Evolutionary conservation across 495 filamentous ascomycete genomes (phyloP).

Genomic region (Podospora appendiculata): DNA sequence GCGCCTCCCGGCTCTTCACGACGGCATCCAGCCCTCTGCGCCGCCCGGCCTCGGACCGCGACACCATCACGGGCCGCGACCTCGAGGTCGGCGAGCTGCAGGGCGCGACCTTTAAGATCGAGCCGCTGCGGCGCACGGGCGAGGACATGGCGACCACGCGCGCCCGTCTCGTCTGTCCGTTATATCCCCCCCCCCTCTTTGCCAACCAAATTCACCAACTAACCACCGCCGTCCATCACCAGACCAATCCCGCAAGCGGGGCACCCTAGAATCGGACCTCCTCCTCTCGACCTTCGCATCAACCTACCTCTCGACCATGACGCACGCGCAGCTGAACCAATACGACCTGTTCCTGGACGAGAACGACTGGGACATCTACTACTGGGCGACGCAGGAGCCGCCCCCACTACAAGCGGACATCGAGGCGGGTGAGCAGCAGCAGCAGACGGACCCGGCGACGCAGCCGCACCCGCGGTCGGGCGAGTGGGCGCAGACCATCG

Average conservation of each 20-base stretch:
- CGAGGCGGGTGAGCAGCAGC: conserved; percentile 3
- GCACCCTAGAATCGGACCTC: conserved; percentile 91
- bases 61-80: conserved; percentile 34
- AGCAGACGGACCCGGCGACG: background rate
- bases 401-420: conserved; percentile 31
- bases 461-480: conserved; percentile 36
- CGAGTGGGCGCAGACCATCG: conserved; percentile 96
- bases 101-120: conserved; percentile 79
- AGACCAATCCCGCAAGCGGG: conserved; percentile 97
- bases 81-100: conserved; percentile 87
- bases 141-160: conserved; percentile 79
- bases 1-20: conserved; percentile 2
- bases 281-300: conserved; percentile 94
- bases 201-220: background rate
- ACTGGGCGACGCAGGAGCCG: conserved; percentile 95
- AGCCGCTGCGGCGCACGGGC: conserved; percentile 72
- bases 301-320: conserved; percentile 65
- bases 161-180: conserved; percentile 83
- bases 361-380: conserved; percentile 99
- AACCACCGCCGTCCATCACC: conserved; percentile 3
- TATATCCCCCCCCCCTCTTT: background rate
- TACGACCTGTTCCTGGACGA: conserved; percentile 96
- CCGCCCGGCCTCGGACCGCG: background rate
- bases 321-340: conserved; percentile 60
- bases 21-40: conserved; percentile 1